Conservation (phyloP, 129 eudicot species). For the Dittrichia graveolens region DNA sequence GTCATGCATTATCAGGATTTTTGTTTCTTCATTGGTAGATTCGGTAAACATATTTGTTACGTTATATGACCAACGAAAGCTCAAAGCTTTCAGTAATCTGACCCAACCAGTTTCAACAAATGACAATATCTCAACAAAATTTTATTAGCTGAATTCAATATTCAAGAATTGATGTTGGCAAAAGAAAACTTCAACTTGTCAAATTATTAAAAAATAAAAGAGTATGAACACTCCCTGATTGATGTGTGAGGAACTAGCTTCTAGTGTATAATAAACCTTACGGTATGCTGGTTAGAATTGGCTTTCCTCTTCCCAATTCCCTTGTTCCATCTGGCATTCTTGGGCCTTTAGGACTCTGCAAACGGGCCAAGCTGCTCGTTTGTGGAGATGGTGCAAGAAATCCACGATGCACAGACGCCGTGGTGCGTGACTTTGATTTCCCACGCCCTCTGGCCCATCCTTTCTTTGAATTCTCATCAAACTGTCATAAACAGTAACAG, state of each 20-base stretch:
- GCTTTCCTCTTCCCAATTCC: constrained; percentile 99
- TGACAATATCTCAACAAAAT: constrained; percentile 1
- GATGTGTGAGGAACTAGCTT: constrained; percentile 8
- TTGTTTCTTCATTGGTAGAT: background rate
- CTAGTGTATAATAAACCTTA: constrained; percentile 29
- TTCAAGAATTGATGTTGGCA: constrained; percentile 13
- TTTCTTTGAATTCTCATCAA: constrained; percentile 55
- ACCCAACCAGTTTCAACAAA: background rate
- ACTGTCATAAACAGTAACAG: constrained; percentile 20
- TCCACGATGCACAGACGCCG: constrained; percentile 55
- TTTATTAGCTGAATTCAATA: constrained; percentile 20
- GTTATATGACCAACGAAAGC: no score
- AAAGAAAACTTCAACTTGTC: constrained; percentile 13
- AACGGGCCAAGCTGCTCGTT: constrained; percentile 28
- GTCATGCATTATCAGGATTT: constrained; percentile 8
- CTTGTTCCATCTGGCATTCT: constrained; percentile 98
- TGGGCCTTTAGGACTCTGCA: constrained; percentile 65
- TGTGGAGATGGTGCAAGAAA: constrained; percentile 46
- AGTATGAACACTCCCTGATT: constrained; percentile 13
- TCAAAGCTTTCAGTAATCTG: no score
- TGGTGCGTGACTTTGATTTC: constrained; percentile 50
- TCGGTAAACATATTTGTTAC: no score
- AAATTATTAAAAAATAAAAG: constrained; percentile 34
- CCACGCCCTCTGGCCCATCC: constrained; percentile 70
- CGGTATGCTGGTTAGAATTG: constrained; percentile 31